Percentiles rank a stretch among this genome's conserved stretches.
Conservation (phyloP, 225 moss, liverwort and hornwort genomes). For the Pseudoscleropodium purum region DNA sequence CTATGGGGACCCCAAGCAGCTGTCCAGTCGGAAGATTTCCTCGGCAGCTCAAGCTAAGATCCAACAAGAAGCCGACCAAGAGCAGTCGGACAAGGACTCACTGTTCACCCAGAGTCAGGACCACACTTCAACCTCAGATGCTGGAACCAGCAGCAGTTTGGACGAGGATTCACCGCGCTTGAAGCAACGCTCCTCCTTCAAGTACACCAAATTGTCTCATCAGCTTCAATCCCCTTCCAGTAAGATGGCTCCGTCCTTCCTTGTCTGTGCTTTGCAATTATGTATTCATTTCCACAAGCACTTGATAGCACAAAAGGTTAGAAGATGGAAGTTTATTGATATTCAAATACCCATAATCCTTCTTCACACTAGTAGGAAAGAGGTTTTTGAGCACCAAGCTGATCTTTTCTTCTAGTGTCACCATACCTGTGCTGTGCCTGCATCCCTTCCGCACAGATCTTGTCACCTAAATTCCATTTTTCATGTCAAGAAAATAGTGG, state of each 20-base stretch:
- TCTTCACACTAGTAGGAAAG: not conserved
- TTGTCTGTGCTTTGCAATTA: not conserved
- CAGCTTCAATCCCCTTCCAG: conserved; percentile 16
- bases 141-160: conserved; percentile 38
- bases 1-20: conserved; percentile 28
- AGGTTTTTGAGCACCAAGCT: not conserved
- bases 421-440: not conserved
- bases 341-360: not conserved
- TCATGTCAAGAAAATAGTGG: not conserved
- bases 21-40: not conserved
- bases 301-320: not conserved
- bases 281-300: not conserved
- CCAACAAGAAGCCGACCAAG: conserved; percentile 33
- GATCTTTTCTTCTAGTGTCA: not conserved
- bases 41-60: not conserved
- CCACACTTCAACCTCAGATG: conserved; percentile 42
- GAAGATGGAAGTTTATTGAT: not conserved
- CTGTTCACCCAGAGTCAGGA: conserved; percentile 40
- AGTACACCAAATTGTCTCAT: not conserved
- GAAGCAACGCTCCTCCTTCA: conserved; percentile 16
- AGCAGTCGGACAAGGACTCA: conserved; percentile 50
- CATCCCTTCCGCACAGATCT: not conserved
- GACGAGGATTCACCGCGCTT: conserved; percentile 49
- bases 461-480: not conserved
- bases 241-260: not conserved